These are phyloP conservation scores for Ampelomyces quisqualis DNA, from an alignment of 2,329 filamentous ascomycete genomes.

Conservation along the genomic window DNA sequence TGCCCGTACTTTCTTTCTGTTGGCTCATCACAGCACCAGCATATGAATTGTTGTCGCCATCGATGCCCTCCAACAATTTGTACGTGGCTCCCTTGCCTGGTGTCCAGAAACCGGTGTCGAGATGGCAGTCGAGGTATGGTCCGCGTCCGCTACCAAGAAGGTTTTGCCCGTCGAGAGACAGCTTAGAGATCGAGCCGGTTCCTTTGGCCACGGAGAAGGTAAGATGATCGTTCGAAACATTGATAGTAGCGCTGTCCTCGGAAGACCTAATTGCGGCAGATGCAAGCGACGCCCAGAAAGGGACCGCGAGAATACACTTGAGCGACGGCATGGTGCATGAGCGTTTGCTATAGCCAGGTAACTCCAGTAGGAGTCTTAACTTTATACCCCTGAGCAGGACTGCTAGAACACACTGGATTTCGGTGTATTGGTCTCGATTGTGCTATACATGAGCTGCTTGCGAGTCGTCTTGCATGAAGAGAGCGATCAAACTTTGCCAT, in stretches of 20 bases:
- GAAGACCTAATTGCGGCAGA: slow-evolving; percentile 14
- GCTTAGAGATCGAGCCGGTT: slow-evolving; percentile 12
- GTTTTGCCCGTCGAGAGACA: slow-evolving; percentile 53
- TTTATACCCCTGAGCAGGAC: too few relatives aligned
- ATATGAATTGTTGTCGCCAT: slow-evolving; percentile 55
- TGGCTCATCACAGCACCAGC: slow-evolving; percentile 62
- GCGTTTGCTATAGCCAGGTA: too few relatives aligned
- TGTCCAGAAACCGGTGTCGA: slow-evolving; percentile 60
- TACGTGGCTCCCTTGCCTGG: slow-evolving; percentile 56
- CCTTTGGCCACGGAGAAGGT: slow-evolving; percentile 16
- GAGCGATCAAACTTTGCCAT: too few relatives aligned
- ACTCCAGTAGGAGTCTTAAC: too few relatives aligned
- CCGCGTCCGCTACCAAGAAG: slow-evolving; percentile 58
- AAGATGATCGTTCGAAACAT: slow-evolving; percentile 18
- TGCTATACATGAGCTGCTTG: too few relatives aligned
- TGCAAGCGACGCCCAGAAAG: slow-evolving; percentile 8
- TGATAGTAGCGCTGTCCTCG: slow-evolving; percentile 12
- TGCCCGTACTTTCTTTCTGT: slow-evolving; percentile 58
- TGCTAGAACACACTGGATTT: too few relatives aligned
- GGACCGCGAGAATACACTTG: not conserved
- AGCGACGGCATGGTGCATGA: not conserved
- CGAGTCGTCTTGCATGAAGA: too few relatives aligned
- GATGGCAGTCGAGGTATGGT: slow-evolving; percentile 65
- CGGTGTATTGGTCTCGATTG: too few relatives aligned
- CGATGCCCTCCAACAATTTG: slow-evolving; percentile 54